These are phyloP conservation scores for Pseudogymnoascus sp. DNA, from an alignment of 2,329 filamentous ascomycete species.

Conservation along the genomic window DNA sequence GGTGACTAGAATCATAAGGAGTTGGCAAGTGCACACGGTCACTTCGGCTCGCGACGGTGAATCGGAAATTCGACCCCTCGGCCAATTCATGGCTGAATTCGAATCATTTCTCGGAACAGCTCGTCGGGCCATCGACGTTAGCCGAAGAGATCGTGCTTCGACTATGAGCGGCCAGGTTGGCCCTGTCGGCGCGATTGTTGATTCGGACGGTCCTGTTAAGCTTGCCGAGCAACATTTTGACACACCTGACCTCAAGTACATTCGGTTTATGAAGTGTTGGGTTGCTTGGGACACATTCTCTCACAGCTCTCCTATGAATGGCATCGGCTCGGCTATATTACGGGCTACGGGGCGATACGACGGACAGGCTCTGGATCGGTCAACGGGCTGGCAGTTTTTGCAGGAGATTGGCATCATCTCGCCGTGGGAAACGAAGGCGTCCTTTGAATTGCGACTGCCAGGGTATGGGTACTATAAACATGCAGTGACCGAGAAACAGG, in stretches of 20 bases:
- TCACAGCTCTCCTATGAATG: constrained; percentile 45
- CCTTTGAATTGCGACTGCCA: constrained; percentile 53
- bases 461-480: constrained; percentile 32
- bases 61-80: background rate
- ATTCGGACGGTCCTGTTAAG: constrained; percentile 10
- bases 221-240: constrained; percentile 14
- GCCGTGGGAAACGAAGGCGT: constrained; percentile 61
- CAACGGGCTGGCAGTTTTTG: constrained; percentile 56
- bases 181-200: constrained; percentile 24
- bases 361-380: constrained; percentile 37
- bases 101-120: constrained; percentile 43
- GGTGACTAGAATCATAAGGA: background rate
- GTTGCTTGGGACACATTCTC: constrained; percentile 49
- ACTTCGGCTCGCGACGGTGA: background rate
- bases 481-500: constrained; percentile 21
- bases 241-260: constrained; percentile 44
- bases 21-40: background rate
- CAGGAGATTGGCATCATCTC: constrained; percentile 67
- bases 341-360: constrained; percentile 56
- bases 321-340: constrained; percentile 58
- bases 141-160: constrained; percentile 42
- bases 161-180: constrained; percentile 44
- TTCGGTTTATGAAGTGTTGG: constrained; percentile 66
- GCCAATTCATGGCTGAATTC: constrained; percentile 26
- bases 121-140: constrained; percentile 42